phyloP scores from a whole-genome alignment of 78 protist species.

The slime mould (Dictyostelium discoideum) region DNA sequence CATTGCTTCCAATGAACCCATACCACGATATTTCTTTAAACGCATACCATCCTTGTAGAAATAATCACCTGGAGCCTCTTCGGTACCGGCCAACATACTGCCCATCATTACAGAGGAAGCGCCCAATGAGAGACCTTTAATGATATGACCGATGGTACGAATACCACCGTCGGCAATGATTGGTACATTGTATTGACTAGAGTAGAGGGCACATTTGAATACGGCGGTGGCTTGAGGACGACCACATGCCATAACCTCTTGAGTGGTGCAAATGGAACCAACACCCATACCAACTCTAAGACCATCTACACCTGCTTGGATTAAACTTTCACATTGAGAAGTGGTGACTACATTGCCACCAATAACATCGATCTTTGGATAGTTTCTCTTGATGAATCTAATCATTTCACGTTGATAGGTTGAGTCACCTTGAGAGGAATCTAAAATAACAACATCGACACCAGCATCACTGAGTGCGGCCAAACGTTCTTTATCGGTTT shows the following conservation, averaged over 20 bases:
- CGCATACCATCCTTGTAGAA: constrained; percentile 90
- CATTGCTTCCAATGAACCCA: constrained; percentile 97
- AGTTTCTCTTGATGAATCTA: constrained; percentile 44
- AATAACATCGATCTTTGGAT: constrained; percentile 79
- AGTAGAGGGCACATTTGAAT: constrained; percentile 77
- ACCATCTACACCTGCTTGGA: constrained; percentile 95
- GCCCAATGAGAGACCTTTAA: constrained; percentile 95
- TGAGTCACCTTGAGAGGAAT: constrained; percentile 88
- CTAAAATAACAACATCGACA: constrained; percentile 90
- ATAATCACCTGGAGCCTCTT: constrained; percentile 96
- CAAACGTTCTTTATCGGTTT: constrained; percentile 83
- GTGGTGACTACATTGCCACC: constrained; percentile 96
- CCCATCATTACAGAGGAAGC: constrained; percentile 97
- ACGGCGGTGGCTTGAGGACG: constrained; percentile 93
- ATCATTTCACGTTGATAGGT: constrained; percentile 81
- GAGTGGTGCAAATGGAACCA: constrained; percentile 98
- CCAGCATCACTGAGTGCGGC: constrained; percentile 77
- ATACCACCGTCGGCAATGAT: constrained; percentile 98
- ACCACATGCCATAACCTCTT: constrained; percentile 83
- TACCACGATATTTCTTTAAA: constrained; percentile 94
- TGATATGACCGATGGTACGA: constrained; percentile 92
- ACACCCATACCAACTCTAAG: constrained; percentile 98
- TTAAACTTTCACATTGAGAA: constrained; percentile 87
- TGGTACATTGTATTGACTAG: constrained; percentile 89
- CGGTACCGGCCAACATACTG: constrained; percentile 96